Evolutionary conservation across 2,329 filamentous ascomycete species (phyloP).

Genomic region (Ophiostoma quercus): DNA sequence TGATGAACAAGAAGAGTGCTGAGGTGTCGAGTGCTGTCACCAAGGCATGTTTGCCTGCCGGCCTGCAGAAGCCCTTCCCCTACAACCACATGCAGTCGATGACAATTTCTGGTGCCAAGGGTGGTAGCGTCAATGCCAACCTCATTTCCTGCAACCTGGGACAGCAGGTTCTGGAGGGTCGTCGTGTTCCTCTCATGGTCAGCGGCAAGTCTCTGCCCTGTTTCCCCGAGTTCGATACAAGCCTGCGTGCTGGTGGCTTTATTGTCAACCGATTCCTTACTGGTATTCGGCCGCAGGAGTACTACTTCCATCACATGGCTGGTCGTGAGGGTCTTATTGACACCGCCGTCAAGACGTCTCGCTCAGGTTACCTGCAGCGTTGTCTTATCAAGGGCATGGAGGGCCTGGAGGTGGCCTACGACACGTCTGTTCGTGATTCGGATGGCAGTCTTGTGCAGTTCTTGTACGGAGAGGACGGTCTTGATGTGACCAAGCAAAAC

Average conservation of each 20-base stretch:
- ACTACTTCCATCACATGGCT: constrained; percentile 99
- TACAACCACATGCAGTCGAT: constrained; percentile 99
- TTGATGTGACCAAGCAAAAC: constrained; percentile 91
- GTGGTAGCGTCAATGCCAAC: constrained; percentile 87
- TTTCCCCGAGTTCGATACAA: constrained; percentile 86
- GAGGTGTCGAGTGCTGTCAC: constrained; percentile 75
- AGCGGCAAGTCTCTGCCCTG: constrained; percentile 94
- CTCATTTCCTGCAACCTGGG: constrained; percentile 96
- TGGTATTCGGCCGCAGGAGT: constrained; percentile 93
- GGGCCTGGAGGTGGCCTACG: constrained; percentile 84
- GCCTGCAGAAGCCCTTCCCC: constrained; percentile 86
- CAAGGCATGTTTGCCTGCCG: constrained; percentile 68
- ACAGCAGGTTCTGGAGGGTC: constrained; percentile 91
- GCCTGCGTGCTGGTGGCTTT: constrained; percentile 85
- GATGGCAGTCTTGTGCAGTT: constrained; percentile 94
- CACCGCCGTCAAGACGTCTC: constrained; percentile 96
- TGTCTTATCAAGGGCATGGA: constrained; percentile 99
- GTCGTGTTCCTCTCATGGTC: constrained; percentile 93
- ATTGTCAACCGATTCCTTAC: constrained; percentile 96
- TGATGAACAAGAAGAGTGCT: constrained; percentile 68
- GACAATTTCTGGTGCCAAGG: constrained; percentile 95
- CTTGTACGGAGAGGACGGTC: constrained; percentile 90
- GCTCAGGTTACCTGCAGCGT: constrained; percentile 91
- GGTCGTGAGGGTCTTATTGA: constrained; percentile 97
- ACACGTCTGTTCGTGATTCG: constrained; percentile 87